Base-by-base conservation (phyloP, 768 basidiomycete genomes). In the Russula lepida region DNA sequence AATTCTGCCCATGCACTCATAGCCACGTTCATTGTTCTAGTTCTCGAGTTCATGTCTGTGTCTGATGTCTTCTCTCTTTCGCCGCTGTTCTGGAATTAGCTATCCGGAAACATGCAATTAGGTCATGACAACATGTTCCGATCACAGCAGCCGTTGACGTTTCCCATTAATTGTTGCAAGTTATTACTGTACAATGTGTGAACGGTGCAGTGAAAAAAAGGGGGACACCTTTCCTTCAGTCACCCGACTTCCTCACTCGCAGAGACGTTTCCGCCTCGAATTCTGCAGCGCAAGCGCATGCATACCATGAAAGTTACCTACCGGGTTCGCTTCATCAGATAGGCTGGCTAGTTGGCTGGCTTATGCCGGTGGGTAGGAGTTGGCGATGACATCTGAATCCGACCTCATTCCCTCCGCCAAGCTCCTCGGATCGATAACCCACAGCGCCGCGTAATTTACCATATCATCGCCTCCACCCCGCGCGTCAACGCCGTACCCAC, bases 381-480 rank as follows among this genome's bases (percentile, higher is more conserved):
- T 3, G 41, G 8, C 48, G 21, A 32, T 56, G 41, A 65, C 68
- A 54, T 77, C 75, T 17, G 71, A 70, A 57, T 76, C 76, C 17
- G 72, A 71, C 57, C 77, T 67, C 73, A 77, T 78, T 2, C 76
- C 78, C 67, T 92, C 89, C 12, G 88, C 84, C 62, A 93, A 72
- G 75, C 89, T 92, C 51, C 89, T 76, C 2, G 90, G 90, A 64
- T 91, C 88, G 0, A 91, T 78, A 5, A 88, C 75, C 89, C 89
- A 92, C 30, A 92, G 71, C 3, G 79, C 81, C 0, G 62, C 59
- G 1, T 67, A 76, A 35, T 37, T 52, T 19, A 65, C 67, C 0
- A 49, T 59, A 2, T 32, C 59, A 25, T 25, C 60, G n/a, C 46
- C 60, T 33, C 50, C 46, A 21, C 32, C 62, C 25, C 37, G 59